Conservation (phyloP, 352 stramenopile species). For the Globisporangium nagaii region DNA sequence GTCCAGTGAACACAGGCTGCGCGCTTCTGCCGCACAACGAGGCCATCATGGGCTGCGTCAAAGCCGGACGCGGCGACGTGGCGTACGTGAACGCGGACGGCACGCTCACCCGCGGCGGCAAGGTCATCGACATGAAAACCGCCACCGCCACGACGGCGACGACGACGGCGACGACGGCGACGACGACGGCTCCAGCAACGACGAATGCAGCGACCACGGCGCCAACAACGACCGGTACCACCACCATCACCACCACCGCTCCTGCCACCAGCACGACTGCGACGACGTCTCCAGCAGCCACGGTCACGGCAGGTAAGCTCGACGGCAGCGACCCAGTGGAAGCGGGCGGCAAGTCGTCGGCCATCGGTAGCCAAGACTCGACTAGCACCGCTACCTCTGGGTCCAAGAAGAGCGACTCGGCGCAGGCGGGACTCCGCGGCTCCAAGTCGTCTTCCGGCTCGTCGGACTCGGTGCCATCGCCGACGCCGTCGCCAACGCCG, state of each 20-base stretch:
- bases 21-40: constrained; percentile 53
- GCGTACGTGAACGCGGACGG: constrained; percentile 71
- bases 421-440: constrained; percentile 3
- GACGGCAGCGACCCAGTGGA: background rate
- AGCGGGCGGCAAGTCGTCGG: background rate
- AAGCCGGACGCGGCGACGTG: constrained; percentile 39
- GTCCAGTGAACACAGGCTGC: constrained; percentile 43
- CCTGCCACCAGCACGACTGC: background rate
- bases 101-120: constrained; percentile 45
- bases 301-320: constrained; percentile 3
- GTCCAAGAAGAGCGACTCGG: background rate
- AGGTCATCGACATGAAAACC: constrained; percentile 12
- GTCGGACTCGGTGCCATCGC: constrained; percentile 1
- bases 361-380: constrained; percentile 6
- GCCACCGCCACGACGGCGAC: background rate
- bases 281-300: constrained; percentile 7
- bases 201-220: constrained; percentile 8
- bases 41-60: constrained; percentile 64
- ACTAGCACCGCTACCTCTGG: background rate
- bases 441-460: constrained; percentile 7
- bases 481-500: background rate
- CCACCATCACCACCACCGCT: constrained; percentile 3
- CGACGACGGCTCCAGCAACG: constrained; percentile 1
- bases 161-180: background rate
- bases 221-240: background rate